Base-by-base conservation (phyloP, 164 flowering plant genomes). In the Malania oleifera region DNA sequence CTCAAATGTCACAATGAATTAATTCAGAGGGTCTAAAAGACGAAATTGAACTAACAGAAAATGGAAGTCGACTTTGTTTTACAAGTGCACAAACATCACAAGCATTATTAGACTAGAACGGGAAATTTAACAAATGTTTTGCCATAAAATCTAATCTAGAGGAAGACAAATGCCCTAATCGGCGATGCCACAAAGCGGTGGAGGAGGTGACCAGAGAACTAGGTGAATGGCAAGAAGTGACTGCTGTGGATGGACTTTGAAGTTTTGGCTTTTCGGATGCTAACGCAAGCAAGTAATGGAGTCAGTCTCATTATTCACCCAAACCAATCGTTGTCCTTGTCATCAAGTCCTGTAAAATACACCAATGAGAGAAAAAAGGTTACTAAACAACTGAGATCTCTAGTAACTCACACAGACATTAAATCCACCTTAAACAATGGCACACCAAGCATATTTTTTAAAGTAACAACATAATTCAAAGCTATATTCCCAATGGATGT, bases 361-460 rank as follows among this genome's bases (percentile, higher is more conserved):
- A 39, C 43, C 43, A 39, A 39, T 48, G 24, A 48, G 52, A n/a
- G 52, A 14, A 48, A 48, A 19, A 48, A 48, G 23, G 24, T 48
- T 48, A 48, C 1, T 48, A 24, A 1, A 48, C 52, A 48, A 48
- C 19, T 48, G 0, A 48, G 11, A 48, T 48, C 5, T 48, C 1
- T 48, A 5, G 28, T 48, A 19, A 48, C 5, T 1, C 28, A 1
- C 24, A 48, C 52, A 3, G 24, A 48, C 52, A 48, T 48, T 45
- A 48, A 48, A 19, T 48, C 52, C 52, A 48, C 5, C 24, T 48
- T 48, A 19, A n/a, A 48, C n/a, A 11, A 48, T 48, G 52, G 28
- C 52, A 48, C 52, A n/a, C 28, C 52, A 48, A 19, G 28, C 52
- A 48, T 48, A n/a, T n/a, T n/a, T n/a, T n/a, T n/a, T n/a, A n/a